Conservation (phyloP, 371 early-diverging fungal species). For the Actinomortierella ambigua region DNA sequence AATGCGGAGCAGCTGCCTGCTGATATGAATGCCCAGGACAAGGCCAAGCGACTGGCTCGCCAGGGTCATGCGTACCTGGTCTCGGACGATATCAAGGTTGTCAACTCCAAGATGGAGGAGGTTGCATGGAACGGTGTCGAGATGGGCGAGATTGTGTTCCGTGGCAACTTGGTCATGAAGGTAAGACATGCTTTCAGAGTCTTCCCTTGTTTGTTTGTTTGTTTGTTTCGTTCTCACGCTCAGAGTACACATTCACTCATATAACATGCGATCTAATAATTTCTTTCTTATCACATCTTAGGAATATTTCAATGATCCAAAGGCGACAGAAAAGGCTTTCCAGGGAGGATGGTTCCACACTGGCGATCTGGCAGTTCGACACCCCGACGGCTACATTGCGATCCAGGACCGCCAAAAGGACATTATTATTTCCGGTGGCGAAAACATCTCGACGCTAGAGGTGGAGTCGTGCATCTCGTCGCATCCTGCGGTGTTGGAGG, state of each 20-base stretch:
- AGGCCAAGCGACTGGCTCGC: conserved; percentile 53
- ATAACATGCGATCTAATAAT: not conserved
- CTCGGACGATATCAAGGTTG: conserved; percentile 64
- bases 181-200: conserved; percentile 8
- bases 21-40: conserved; percentile 47
- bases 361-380: conserved; percentile 72
- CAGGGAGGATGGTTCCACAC: conserved; percentile 68
- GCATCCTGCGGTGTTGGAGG: conserved; percentile 64
- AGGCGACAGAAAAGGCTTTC: conserved; percentile 68
- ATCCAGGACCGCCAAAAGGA: conserved; percentile 73
- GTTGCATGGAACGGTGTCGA: conserved; percentile 61
- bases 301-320: conserved; percentile 59
- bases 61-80: conserved; percentile 63
- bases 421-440: conserved; percentile 77
- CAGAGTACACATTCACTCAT: no score
- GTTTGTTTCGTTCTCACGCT: no score
- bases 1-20: conserved; percentile 46
- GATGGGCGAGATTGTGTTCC: conserved; percentile 69
- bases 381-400: conserved; percentile 69
- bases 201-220: not conserved
- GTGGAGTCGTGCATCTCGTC: conserved; percentile 65
- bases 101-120: conserved; percentile 56
- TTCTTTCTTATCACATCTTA: no score
- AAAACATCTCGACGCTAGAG: conserved; percentile 75
- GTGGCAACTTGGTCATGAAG: conserved; percentile 71